Base-by-base conservation (phyloP, 1,139 yeast species). In the Sugiyamaella xylanicola region DNA sequence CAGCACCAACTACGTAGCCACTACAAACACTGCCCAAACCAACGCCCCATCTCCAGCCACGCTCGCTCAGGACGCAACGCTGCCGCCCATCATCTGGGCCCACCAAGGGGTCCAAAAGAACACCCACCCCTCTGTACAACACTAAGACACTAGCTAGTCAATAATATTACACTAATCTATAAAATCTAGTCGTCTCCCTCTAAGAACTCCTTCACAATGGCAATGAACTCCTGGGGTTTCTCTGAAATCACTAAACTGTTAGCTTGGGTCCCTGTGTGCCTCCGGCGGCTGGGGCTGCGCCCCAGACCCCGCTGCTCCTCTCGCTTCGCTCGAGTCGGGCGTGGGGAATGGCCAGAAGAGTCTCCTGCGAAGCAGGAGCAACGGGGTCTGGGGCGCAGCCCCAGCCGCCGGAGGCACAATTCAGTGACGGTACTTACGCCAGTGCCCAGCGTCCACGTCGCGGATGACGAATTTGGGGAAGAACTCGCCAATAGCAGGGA, bases 371-470 rank as follows among this genome's bases (percentile, higher is more conserved):
- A 32, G 37, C 37, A 15, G 13, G 37, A 32, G 37, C 15, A 32
- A 15, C 13, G 15, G 37, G 37, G 37, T 11, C 37, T 32, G 37
- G 37, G 37, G 37, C 15, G 15, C 15, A 8, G 37, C 37, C 37
- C 37, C 37, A 32, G 37, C 37, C n/a, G 22, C 39, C 39, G 42
- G 21, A 32, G 37, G 37, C 37, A 32, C 37, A 32, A n/a, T 35
- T 2, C 7, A n/a, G 16, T 21, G 8, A n/a, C n/a, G 20, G 15
- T 22, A 51, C 64, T 53, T 65, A 59, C 65, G 81, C 97, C 97
- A 93, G 71, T 93, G 99, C 1, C 97, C 97, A 1, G 91, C 81
- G 22, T 88, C 85, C 29, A 93, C 76, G 65, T 88, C 96, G 50
- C 81, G 77, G 11, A 88, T 73, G 58, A 82, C 87, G 67, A 91